These are phyloP conservation scores for Beauveria australis DNA, from an alignment of 2,329 filamentous ascomycete genomes.

Conservation along the genomic window DNA sequence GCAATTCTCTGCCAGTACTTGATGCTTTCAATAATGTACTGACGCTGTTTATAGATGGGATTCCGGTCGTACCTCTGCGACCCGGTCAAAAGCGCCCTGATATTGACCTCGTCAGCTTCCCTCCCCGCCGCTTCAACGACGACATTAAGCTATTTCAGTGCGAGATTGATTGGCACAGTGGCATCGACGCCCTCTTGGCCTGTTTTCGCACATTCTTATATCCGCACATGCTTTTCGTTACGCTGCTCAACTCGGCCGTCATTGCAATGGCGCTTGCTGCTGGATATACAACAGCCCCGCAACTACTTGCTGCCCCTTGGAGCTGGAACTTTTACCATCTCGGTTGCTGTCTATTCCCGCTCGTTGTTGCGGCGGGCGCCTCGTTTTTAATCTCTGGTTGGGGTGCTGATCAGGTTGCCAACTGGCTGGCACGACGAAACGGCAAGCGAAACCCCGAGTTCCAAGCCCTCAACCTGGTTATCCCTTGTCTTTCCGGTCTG, in stretches of 20 bases:
- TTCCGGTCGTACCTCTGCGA: constrained; percentile 17
- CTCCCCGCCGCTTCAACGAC: constrained; percentile 21
- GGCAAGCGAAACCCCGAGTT: constrained; percentile 25
- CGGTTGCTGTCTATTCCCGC: constrained; percentile 21
- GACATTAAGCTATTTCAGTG: constrained; percentile 25
- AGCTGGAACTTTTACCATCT: constrained; percentile 23
- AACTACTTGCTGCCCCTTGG: constrained; percentile 18
- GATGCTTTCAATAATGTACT: not conserved
- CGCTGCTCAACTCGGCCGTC: constrained; percentile 22
- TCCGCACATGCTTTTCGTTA: constrained; percentile 26
- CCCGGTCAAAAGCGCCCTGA: constrained; percentile 20
- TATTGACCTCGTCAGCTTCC: constrained; percentile 20
- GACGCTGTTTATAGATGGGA: constrained; percentile 9
- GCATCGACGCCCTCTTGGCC: constrained; percentile 17
- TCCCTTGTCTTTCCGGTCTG: constrained; percentile 22
- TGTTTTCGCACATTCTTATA: constrained; percentile 25
- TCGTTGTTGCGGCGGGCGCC: constrained; percentile 13
- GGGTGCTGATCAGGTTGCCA: constrained; percentile 22
- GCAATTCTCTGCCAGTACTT: no score
- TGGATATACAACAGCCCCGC: constrained; percentile 16
- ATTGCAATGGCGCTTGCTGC: constrained; percentile 22
- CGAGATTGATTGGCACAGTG: constrained; percentile 20
- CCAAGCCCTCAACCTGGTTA: constrained; percentile 22
- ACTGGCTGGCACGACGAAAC: constrained; percentile 21
- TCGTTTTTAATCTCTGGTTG: constrained; percentile 21